Evolutionary conservation across 768 basidiomycete genomes (phyloP), one percentile per base, ranked within the genome.

Genomic region (Mycena olivaceomarginata): DNA sequence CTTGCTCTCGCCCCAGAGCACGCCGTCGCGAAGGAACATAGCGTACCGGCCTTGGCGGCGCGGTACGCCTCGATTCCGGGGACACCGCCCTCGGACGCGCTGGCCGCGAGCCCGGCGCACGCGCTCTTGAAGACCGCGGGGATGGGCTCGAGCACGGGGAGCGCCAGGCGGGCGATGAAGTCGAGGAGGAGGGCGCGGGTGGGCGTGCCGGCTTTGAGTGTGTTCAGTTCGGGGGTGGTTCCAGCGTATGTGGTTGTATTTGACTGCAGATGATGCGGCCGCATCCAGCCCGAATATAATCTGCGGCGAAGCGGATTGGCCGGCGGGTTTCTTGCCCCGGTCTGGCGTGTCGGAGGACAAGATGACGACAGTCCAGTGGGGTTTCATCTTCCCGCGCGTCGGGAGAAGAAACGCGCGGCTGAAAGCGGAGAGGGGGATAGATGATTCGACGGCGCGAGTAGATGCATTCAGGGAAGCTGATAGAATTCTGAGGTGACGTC

Each of bases 211-310:
- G 94, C 94, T 5, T 88, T 81, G 22, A 88, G 75, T 2, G 83
- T 82, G 8, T 75, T 82, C 0, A 77, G 70, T 18, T 83, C 79
- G 4, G 89, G 79, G 11, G 85, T 81, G 6, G 76, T 69, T 13
- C 77, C 81, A 20, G 85, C 81, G 76, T 88, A 88, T 0, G 83
- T 83, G 0, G 89, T 89, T 89, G 0, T 87, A 90, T 2, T 88
- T 88, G n/a, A 92, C 86, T 2, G 88, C 76, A 0, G 89, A 76
- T 0, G 92, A 64, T 31, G 88, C 86, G 39, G 86, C 84, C 2
- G 94, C 94, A 81, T 95, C 95, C 22, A 94, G 80, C 0, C 94
- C 94, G 81, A 95, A 95, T 20, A 94, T 93, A 70, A 96, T 82
- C 82, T 94, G 93, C 12, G 88, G 88, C 60, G 85, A 85, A 5